Percentiles rank a stretch among this genome's conserved stretches.
Evolutionary conservation across 2,329 filamentous ascomycete species (phyloP).

Genomic region (Akanthomyces lecanii): DNA sequence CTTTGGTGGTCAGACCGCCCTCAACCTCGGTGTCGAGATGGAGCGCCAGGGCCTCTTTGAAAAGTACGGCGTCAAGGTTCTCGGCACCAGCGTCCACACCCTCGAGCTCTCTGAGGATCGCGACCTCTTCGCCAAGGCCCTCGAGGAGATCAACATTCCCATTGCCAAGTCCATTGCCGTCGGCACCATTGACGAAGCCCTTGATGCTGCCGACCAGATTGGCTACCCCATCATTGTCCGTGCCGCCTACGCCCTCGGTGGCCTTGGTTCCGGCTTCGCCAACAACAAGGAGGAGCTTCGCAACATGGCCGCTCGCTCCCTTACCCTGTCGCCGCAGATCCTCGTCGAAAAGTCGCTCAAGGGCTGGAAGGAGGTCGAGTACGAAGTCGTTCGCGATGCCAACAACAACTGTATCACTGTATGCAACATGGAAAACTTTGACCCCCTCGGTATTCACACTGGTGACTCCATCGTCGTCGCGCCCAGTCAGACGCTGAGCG

Average conservation of each 20-base stretch:
- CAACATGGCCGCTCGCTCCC: conserved; percentile 86
- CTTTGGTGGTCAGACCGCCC: conserved; percentile 93
- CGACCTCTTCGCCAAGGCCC: conserved; percentile 90
- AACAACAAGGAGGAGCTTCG: conserved; percentile 90
- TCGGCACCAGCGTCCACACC: conserved; percentile 91
- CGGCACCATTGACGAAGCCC: conserved; percentile 82
- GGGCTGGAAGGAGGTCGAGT: conserved; percentile 99
- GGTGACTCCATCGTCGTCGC: conserved; percentile 98
- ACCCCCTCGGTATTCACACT: conserved; percentile 94
- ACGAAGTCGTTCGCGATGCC: conserved; percentile 94
- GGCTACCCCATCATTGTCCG: conserved; percentile 98
- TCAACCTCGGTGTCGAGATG: conserved; percentile 97
- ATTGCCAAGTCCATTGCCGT: conserved; percentile 96
- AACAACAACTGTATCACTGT: conserved; percentile 99
- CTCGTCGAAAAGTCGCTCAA: conserved; percentile 97
- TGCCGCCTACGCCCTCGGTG: conserved; percentile 92
- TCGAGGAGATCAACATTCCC: conserved; percentile 96
- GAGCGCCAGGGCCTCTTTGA: conserved; percentile 93
- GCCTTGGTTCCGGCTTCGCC: conserved; percentile 93
- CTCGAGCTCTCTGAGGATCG: conserved; percentile 93
- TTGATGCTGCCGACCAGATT: conserved; percentile 78
- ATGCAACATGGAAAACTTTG: conserved; percentile 82
- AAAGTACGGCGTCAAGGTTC: conserved; percentile 89
- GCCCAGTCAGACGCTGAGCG: conserved; percentile 91
- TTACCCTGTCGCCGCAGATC: conserved; percentile 93